Conservation (phyloP, 257 asterid species). For the Primulina eburnea region DNA sequence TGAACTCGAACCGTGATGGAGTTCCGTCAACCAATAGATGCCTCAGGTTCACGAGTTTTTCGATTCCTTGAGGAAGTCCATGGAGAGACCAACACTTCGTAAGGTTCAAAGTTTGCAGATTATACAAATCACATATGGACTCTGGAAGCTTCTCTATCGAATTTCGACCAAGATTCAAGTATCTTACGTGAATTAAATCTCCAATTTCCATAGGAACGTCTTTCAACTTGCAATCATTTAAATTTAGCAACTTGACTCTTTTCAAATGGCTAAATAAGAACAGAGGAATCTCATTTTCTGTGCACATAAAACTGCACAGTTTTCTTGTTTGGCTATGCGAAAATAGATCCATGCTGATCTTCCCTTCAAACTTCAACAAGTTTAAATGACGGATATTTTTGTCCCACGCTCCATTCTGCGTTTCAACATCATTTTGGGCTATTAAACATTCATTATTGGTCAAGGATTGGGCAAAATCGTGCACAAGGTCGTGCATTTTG, state of each 20-base stretch:
- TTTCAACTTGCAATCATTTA: not conserved
- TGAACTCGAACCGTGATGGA: not conserved
- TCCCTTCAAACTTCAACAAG: not conserved
- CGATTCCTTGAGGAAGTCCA: slow-evolving; percentile 28
- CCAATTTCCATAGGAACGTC: slow-evolving; percentile 21
- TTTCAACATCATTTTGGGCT: too few species aligned
- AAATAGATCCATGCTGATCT: not conserved
- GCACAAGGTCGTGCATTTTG: slow-evolving; percentile 24
- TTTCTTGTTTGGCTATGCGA: not conserved
- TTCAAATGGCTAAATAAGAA: not conserved
- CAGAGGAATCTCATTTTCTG: not conserved
- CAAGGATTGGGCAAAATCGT: slow-evolving; percentile 21
- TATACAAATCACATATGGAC: slow-evolving; percentile 22
- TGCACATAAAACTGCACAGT: not conserved
- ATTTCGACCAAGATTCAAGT: not conserved
- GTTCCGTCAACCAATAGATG: slow-evolving; percentile 4
- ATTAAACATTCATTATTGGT: not conserved
- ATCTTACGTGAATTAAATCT: slow-evolving; percentile 17
- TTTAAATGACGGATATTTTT: not conserved
- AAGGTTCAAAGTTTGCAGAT: slow-evolving; percentile 32
- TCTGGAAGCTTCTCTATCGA: slow-evolving; percentile 18
- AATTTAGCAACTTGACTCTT: slow-evolving; percentile 3
- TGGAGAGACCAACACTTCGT: not conserved
- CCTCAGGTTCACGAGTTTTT: slow-evolving; percentile 28
- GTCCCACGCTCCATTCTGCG: not conserved